phyloP scores from a whole-genome alignment of 2,329 filamentous ascomycete species.

The Fusarium sp. region DNA sequence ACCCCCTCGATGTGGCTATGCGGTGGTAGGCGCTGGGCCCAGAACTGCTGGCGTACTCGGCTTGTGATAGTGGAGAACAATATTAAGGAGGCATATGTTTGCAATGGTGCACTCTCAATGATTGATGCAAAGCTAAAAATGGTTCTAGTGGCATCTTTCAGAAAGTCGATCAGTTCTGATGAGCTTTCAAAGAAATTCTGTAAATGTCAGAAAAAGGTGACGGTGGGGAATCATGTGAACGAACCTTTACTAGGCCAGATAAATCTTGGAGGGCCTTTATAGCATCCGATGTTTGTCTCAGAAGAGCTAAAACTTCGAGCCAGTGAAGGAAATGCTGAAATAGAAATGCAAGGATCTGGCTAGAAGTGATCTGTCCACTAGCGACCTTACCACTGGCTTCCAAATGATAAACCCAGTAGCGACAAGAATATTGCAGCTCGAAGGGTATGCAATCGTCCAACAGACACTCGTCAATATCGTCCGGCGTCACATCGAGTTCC shows the following conservation, averaged over 20 bases:
- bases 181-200: fast-evolving
- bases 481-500: no score
- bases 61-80: background rate
- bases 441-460: background rate
- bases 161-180: background rate
- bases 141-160: background rate
- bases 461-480: no score
- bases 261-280: background rate
- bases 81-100: background rate
- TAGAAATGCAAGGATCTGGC: background rate
- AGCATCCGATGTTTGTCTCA: background rate
- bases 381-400: background rate
- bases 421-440: background rate
- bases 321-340: background rate
- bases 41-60: background rate
- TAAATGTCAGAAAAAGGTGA: fast-evolving
- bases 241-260: background rate
- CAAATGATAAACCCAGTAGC: background rate
- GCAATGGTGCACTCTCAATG: background rate
- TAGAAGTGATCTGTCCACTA: no score
- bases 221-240: fast-evolving
- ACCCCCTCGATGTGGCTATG: background rate
- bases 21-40: background rate
- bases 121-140: background rate
- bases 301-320: background rate